Base-by-base conservation (phyloP, 2,329 filamentous ascomycete species). In the Phaeophleospora eucalypticola region DNA sequence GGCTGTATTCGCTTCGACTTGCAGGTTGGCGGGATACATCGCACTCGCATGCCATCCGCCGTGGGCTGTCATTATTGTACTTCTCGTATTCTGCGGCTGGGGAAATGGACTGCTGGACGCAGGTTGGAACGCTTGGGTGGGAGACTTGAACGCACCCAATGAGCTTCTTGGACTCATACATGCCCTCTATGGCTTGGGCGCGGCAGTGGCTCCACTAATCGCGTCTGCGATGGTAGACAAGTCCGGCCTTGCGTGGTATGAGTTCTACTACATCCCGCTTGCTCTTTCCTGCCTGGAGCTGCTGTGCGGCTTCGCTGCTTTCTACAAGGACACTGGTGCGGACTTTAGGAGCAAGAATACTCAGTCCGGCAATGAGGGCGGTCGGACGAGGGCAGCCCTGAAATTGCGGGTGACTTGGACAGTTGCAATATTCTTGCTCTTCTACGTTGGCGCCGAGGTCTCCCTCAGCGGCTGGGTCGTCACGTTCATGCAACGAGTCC, bases 71-170 rank as follows among this genome's bases (percentile, higher is more conserved):
- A 67, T 87, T 0, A 76, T 83, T 1, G 65, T 84, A 9, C 71
- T 80, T 20, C 77, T 82, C 57, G 72, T 81, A 39, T 67, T 87
- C 19, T 74, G 78, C 2, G 84, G 83, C 1, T 80, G 84, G 43
- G 84, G 84, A 1, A 86, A 82, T 60, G 84, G 84, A 3, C 67
- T 87, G 6, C 73, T 79, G 36, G 82, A 80, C 53, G 75, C 76
- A 0, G 76, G 74, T 4, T 79, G 76, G 69, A 77, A 75, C 57
- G 74, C 75, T 0, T 79, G 74, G 73, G 71, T 79, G 15, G 86
- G 85, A 8, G 83, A 83, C 58, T 85, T 89, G 79, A 74, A 78
- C n/a, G 77, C 79, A 46, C 78, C 83, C 9, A 88, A 89, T 60
- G 80, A 87, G 59, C 70, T 89, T 1, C 74, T 87, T 2, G 84